Conservation (phyloP, 2,329 filamentous ascomycete genomes). For the Fusarium pininemorale region DNA sequence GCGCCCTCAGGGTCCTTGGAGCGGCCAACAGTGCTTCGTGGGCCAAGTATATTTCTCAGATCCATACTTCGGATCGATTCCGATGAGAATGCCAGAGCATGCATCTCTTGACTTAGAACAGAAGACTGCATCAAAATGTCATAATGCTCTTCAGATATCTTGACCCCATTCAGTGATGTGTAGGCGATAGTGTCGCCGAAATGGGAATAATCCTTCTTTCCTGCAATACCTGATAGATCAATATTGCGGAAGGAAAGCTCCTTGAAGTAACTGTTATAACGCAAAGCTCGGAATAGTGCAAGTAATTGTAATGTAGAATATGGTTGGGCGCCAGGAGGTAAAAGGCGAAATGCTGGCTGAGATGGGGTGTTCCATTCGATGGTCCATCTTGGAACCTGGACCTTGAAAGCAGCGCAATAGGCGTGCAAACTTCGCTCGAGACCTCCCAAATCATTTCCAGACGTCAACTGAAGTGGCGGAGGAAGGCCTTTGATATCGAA, state of each 20-base stretch:
- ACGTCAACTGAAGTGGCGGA: slow-evolving; percentile 62
- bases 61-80: slow-evolving; percentile 65
- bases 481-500: slow-evolving; percentile 63
- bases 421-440: slow-evolving; percentile 64
- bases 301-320: slow-evolving; percentile 63
- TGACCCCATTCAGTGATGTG: slow-evolving; percentile 62
- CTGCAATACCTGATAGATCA: slow-evolving; percentile 55
- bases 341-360: slow-evolving; percentile 63
- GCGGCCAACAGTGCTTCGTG: slow-evolving; percentile 34
- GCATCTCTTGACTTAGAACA: slow-evolving; percentile 64
- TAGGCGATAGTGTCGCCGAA: slow-evolving; percentile 60
- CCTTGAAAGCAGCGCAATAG: slow-evolving; percentile 63
- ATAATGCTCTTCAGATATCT: slow-evolving; percentile 58
- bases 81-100: slow-evolving; percentile 64
- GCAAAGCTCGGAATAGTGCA: slow-evolving; percentile 64
- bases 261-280: slow-evolving; percentile 69
- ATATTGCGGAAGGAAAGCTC: slow-evolving; percentile 64
- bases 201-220: slow-evolving; percentile 54
- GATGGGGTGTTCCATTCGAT: slow-evolving; percentile 54
- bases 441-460: slow-evolving; percentile 64
- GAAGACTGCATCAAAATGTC: slow-evolving; percentile 59
- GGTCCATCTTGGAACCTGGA: slow-evolving; percentile 61
- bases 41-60: slow-evolving; percentile 55
- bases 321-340: slow-evolving; percentile 51
- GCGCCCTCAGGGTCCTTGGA: slow-evolving; percentile 35